Evolutionary conservation across 2,329 filamentous ascomycete species (phyloP).

Genomic region (Dothiorella sarmentorum): DNA sequence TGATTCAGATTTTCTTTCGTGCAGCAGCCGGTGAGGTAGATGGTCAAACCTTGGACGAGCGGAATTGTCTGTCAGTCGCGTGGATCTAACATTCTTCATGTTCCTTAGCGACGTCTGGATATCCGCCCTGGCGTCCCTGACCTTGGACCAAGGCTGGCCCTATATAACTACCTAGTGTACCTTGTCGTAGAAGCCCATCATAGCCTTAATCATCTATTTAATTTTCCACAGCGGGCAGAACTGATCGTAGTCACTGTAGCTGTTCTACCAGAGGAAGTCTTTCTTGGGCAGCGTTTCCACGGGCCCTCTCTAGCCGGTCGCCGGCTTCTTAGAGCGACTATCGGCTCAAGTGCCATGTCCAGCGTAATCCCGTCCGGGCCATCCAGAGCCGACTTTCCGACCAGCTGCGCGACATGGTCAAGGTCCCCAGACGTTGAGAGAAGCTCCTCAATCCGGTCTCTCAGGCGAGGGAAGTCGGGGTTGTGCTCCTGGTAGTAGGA

Average conservation of each 20-base stretch:
- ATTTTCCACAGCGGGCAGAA: constrained; percentile 99
- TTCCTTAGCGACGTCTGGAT: constrained; percentile 80
- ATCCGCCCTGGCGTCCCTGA: constrained; percentile 84
- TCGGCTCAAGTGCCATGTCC: too few relatives aligned
- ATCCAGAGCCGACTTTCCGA: constrained; percentile 93
- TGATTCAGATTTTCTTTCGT: too few relatives aligned
- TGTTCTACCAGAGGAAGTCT: constrained; percentile 98
- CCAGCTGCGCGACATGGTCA: constrained; percentile 96
- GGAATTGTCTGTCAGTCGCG: too few relatives aligned
- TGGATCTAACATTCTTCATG: too few relatives aligned
- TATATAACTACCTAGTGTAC: constrained; percentile 91
- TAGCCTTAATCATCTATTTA: constrained; percentile 99
- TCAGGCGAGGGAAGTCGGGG: constrained; percentile 88
- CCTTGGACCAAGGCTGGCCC: constrained; percentile 87
- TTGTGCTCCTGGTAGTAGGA: constrained; percentile 93
- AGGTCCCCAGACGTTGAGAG: constrained; percentile 94
- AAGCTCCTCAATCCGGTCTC: constrained; percentile 90
- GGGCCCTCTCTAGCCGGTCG: too few relatives aligned
- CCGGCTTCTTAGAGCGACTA: too few relatives aligned
- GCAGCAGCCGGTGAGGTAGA: too few relatives aligned
- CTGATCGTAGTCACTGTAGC: constrained; percentile 98
- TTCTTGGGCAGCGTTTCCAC: constrained; percentile 90
- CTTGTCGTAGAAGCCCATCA: constrained; percentile 98
- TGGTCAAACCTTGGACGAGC: too few relatives aligned
- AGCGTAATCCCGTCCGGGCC: constrained; percentile 98